A percentile compares a stretch with the other conserved stretches of the same genome.
Conservation (phyloP, 306 rosid species). For the Fagus sylvatica region DNA sequence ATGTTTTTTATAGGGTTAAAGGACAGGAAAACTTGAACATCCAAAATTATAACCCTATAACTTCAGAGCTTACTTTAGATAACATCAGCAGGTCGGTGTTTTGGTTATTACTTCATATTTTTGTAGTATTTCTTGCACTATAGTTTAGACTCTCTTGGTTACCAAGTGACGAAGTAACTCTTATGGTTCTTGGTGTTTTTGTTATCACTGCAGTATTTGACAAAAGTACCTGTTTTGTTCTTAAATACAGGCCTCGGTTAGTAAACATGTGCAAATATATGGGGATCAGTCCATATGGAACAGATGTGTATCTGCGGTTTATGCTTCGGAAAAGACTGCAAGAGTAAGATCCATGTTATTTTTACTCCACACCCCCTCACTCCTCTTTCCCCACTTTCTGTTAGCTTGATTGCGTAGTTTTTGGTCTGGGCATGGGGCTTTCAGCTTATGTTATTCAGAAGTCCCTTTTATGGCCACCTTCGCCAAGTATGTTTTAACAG, state of each 20-base stretch:
- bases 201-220: neutral
- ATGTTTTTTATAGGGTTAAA: no score
- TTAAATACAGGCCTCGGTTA: slow-evolving; percentile 70
- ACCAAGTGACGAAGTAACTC: neutral
- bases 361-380: neutral
- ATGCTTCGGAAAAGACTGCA: slow-evolving; percentile 80
- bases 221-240: slow-evolving; percentile 7
- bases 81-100: slow-evolving; percentile 79
- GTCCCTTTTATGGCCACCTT: neutral
- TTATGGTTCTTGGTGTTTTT: neutral
- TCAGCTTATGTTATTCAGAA: neutral
- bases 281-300: slow-evolving; percentile 69
- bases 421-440: neutral
- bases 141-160: neutral
- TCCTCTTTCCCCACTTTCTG: neutral
- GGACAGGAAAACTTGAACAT: no score
- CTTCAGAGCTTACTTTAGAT: slow-evolving; percentile 96
- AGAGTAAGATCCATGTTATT: slow-evolving; percentile 46
- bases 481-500: neutral
- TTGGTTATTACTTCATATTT: neutral
- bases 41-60: no score
- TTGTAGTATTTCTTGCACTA: neutral
- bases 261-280: slow-evolving; percentile 99
- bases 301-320: slow-evolving; percentile 87
- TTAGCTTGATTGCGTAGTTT: neutral